These are phyloP conservation scores for Penicillium lividum DNA, from an alignment of 495 filamentous ascomycete species.

Conservation along the genomic window DNA sequence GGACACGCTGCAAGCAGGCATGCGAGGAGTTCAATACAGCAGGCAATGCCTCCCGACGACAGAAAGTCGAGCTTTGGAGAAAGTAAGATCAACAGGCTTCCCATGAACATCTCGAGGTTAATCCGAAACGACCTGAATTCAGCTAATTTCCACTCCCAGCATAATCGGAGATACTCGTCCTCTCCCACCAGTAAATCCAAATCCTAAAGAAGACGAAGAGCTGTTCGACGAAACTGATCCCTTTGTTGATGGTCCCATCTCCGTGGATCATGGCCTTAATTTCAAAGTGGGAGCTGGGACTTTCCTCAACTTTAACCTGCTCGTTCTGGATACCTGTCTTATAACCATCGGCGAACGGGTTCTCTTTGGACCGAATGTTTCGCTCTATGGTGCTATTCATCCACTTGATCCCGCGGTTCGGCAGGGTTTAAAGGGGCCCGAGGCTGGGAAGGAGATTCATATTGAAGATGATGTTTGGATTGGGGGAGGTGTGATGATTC, in stretches of 20 bases:
- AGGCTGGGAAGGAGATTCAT: conserved; percentile 69
- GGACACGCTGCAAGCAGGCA: conserved; percentile 58
- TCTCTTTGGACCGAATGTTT: conserved; percentile 72
- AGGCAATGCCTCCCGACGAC: conserved; percentile 52
- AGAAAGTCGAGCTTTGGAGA: conserved; percentile 64
- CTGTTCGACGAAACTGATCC: conserved; percentile 59
- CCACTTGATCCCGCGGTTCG: conserved; percentile 68
- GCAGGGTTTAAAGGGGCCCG: conserved; percentile 70
- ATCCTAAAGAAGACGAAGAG: conserved; percentile 56
- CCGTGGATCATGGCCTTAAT: conserved; percentile 74
- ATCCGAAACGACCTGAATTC: background rate
- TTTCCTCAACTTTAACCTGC: conserved; percentile 73
- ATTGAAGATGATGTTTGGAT: conserved; percentile 88
- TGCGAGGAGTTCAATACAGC: conserved; percentile 61
- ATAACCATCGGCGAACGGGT: conserved; percentile 77
- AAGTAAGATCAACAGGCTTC: conserved; percentile 51
- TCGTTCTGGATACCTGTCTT: conserved; percentile 73
- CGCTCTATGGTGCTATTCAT: conserved; percentile 68
- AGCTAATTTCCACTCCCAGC: conserved; percentile 32
- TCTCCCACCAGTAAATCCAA: conserved; percentile 54
- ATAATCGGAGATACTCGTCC: conserved; percentile 59
- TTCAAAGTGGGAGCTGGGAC: conserved; percentile 63
- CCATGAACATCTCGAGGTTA: background rate
- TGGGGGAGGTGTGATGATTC: conserved; percentile 53
- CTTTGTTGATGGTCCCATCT: conserved; percentile 67